A percentile compares a stretch with the other conserved stretches of the same genome.
These are phyloP conservation scores for Anthoceros angustus DNA, from an alignment of 225 moss, liverwort and hornwort species.

Conservation along the genomic window DNA sequence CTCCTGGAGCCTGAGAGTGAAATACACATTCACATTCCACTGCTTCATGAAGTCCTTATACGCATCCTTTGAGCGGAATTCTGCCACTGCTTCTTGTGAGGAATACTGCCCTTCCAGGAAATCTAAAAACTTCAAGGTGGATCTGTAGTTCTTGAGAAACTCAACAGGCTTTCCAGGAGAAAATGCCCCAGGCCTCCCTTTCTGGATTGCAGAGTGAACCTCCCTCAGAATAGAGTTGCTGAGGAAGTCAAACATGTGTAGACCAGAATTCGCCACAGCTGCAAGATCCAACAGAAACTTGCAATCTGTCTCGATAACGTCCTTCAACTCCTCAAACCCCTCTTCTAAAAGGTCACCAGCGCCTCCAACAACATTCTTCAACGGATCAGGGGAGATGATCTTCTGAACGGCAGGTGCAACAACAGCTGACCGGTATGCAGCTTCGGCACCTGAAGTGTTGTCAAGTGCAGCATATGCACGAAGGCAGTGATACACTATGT, in stretches of 20 bases:
- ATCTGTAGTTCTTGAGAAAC: conserved; percentile 74
- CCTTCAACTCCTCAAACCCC: conserved; percentile 41
- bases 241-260: conserved; percentile 68
- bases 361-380: conserved; percentile 31
- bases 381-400: conserved; percentile 33
- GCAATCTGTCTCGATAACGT: conserved; percentile 45
- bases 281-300: conserved; percentile 72
- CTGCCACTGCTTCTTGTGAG: conserved; percentile 47
- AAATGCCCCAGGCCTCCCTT: conserved; percentile 70
- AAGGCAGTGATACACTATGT: conserved; percentile 69
- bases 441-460: conserved; percentile 69
- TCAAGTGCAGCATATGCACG: conserved; percentile 84
- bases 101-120: conserved; percentile 76
- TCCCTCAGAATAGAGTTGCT: conserved; percentile 87
- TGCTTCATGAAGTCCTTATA: conserved; percentile 74
- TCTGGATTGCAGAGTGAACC: conserved; percentile 58
- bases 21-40: conserved; percentile 95
- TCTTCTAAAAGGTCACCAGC: conserved; percentile 44
- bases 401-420: conserved; percentile 61
- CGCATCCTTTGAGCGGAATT: conserved; percentile 40
- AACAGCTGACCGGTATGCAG: conserved; percentile 64
- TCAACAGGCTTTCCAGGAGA: conserved; percentile 80
- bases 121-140: conserved; percentile 60
- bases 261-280: conserved; percentile 68
- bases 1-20: conserved; percentile 84